A percentile compares a stretch with the other conserved stretches of the same genome.
Evolutionary conservation across 345 rosid species (phyloP).

Genomic region (Heritiera littoralis): DNA sequence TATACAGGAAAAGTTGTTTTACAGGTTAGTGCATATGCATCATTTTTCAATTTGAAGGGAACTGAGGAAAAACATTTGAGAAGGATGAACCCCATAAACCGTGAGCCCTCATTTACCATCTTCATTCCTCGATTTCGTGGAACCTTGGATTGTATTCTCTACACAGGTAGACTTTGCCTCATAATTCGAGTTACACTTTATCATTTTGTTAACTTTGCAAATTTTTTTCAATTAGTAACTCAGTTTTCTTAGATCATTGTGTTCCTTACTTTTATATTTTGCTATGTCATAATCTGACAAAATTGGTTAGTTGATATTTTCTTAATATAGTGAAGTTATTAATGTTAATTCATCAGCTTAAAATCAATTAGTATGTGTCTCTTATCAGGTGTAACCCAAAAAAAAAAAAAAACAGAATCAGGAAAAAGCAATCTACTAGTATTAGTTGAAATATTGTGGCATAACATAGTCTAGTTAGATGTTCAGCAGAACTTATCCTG

Average conservation of each 20-base stretch:
- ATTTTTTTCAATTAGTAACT: background rate
- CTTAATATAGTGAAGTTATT: background rate
- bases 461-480: background rate
- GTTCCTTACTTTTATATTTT: background rate
- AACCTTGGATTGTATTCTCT: conserved; percentile 24
- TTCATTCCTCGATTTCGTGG: background rate
- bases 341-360: background rate
- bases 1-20: background rate
- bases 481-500: background rate
- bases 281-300: background rate
- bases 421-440: background rate
- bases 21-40: conserved; percentile 24
- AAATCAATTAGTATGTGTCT: background rate
- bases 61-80: conserved; percentile 5
- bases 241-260: background rate
- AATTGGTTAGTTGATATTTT: background rate
- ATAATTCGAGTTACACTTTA: background rate
- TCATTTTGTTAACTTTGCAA: background rate
- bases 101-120: conserved; percentile 15
- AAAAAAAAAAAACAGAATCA: background rate
- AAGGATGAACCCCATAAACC: conserved; percentile 7
- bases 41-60: background rate
- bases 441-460: background rate
- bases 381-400: too few relatives aligned
- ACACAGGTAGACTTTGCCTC: conserved; percentile 13